phyloP scores from a whole-genome alignment of 306 rosid genomes.

The Cucurbita pepo region DNA sequence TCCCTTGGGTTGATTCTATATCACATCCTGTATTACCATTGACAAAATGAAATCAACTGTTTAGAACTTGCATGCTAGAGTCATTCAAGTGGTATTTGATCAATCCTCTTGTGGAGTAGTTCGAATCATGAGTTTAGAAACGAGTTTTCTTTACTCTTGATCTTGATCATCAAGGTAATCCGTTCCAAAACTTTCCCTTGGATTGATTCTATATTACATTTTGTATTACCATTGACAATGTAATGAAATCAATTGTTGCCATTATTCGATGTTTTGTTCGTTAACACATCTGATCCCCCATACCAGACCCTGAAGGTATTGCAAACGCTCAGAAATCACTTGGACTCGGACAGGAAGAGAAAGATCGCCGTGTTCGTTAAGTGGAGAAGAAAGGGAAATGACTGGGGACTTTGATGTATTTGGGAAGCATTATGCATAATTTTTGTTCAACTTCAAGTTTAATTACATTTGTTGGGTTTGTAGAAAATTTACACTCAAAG shows the following conservation, averaged over 20 bases:
- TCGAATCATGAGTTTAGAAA: no score
- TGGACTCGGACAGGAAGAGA: constrained; percentile 78
- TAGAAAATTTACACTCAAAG: background rate
- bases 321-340: constrained; percentile 84
- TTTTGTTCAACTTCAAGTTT: background rate
- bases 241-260: background rate
- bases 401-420: background rate
- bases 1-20: no score
- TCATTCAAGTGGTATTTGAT: no score
- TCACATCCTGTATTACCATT: no score
- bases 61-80: no score
- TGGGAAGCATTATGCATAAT: background rate
- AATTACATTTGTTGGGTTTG: background rate
- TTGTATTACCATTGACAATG: background rate
- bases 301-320: constrained; percentile 89
- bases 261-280: background rate
- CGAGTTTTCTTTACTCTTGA: no score
- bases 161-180: no score
- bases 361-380: constrained; percentile 59
- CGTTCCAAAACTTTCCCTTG: no score
- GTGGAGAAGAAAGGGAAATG: background rate
- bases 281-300: background rate
- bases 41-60: no score
- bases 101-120: no score
- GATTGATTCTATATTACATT: background rate